Evolutionary conservation across 139 green algal species (phyloP).

Genomic region (Chlamydomonas applanata): DNA sequence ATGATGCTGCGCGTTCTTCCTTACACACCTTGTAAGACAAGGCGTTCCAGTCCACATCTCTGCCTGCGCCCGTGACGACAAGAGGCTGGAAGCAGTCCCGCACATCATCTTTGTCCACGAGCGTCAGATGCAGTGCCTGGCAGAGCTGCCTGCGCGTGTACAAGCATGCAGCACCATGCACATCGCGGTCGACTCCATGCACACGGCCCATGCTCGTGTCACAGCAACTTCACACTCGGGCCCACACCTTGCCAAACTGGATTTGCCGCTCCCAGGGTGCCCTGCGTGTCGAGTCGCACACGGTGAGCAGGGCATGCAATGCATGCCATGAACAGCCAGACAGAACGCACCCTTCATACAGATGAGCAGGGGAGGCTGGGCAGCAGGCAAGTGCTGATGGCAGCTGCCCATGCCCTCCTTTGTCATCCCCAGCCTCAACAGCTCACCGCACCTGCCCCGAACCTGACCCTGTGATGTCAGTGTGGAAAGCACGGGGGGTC

Average conservation of each 20-base stretch:
- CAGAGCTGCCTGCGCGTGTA: constrained; percentile 30
- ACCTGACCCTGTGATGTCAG: no score
- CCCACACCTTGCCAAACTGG: constrained; percentile 33
- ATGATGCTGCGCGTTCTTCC: background rate
- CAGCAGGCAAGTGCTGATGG: background rate
- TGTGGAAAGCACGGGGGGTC: no score
- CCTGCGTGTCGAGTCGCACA: constrained; percentile 17
- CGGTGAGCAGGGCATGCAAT: background rate
- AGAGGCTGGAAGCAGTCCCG: constrained; percentile 46
- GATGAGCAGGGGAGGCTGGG: background rate
- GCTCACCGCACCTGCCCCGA: no score
- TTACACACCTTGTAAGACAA: constrained; percentile 65
- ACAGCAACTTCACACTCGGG: background rate
- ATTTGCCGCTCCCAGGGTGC: constrained; percentile 46
- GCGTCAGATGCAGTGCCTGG: constrained; percentile 39
- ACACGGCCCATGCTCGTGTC: no score
- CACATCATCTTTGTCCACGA: constrained; percentile 82
- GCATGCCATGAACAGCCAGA: background rate
- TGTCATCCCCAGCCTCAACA: background rate
- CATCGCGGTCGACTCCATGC: no score
- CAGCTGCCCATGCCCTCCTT: background rate
- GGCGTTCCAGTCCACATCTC: constrained; percentile 51
- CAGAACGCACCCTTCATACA: background rate
- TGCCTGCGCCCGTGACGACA: background rate
- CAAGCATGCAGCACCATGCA: background rate